Evolutionary conservation across 2,329 filamentous ascomycete genomes (phyloP).

Genomic region (Venturiaceae sp.): DNA sequence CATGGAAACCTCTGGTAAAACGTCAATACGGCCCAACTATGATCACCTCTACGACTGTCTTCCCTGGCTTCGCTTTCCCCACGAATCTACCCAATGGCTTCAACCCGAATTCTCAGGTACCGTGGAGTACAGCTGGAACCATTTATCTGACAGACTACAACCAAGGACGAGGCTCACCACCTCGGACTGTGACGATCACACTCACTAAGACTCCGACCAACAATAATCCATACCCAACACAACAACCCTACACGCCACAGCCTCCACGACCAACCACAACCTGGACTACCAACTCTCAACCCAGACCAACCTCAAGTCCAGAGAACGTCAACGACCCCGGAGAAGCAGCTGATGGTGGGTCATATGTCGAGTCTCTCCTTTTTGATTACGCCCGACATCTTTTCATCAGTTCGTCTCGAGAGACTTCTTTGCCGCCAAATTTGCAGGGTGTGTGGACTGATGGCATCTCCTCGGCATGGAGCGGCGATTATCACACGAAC

Average conservation of each 20-base stretch:
- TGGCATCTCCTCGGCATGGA: constrained; percentile 36
- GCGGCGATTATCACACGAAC: constrained; percentile 47
- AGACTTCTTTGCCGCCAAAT: constrained; percentile 44
- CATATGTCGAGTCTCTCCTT: constrained; percentile 42
- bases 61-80: constrained; percentile 3
- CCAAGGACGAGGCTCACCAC: background rate
- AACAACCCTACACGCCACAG: background rate
- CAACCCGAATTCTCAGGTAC: background rate
- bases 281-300: background rate
- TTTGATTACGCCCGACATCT: constrained; percentile 46
- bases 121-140: constrained; percentile 1
- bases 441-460: constrained; percentile 48
- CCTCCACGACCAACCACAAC: background rate
- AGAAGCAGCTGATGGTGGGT: constrained; percentile 27
- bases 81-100: background rate
- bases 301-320: background rate
- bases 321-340: background rate
- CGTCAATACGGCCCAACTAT: background rate
- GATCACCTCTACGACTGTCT: background rate
- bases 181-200: background rate
- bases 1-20: background rate
- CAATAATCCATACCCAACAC: background rate
- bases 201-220: background rate
- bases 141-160: background rate
- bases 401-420: constrained; percentile 44